A percentile compares a stretch with the other conserved stretches of the same genome.
Evolutionary conservation across 2,329 filamentous ascomycete species (phyloP).

Genomic region (Raffaelea albimanens): DNA sequence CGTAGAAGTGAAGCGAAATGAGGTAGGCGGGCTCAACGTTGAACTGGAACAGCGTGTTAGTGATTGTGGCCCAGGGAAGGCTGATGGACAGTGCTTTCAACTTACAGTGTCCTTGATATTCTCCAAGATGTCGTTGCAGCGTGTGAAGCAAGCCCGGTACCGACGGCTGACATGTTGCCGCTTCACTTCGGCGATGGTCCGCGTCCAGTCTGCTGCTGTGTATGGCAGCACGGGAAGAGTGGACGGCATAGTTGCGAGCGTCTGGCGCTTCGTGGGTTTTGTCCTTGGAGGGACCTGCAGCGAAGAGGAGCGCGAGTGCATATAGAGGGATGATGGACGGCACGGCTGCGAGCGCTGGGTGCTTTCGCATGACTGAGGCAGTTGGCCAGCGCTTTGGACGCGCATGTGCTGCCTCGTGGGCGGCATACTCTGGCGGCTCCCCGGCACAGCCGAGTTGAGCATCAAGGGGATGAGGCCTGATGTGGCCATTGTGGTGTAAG

Average conservation of each 20-base stretch:
- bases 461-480: slow-evolving; percentile 15
- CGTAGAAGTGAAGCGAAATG: slow-evolving; percentile 52
- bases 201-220: slow-evolving; percentile 41
- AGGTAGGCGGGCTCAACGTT: slow-evolving; percentile 42
- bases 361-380: neutral
- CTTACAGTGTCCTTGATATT: slow-evolving; percentile 35
- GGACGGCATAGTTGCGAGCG: slow-evolving; percentile 8
- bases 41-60: slow-evolving; percentile 2
- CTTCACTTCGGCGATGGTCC: slow-evolving; percentile 43
- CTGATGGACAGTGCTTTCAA: no score
- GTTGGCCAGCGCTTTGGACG: slow-evolving; percentile 4
- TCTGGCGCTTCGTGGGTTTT: slow-evolving; percentile 15
- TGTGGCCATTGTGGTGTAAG: slow-evolving; percentile 6
- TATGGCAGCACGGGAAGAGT: slow-evolving; percentile 25
- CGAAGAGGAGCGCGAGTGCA: neutral
- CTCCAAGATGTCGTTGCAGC: slow-evolving; percentile 44
- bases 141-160: slow-evolving; percentile 42
- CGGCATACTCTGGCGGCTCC: slow-evolving; percentile 10
- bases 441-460: slow-evolving; percentile 9
- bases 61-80: no score
- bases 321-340: neutral
- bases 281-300: slow-evolving; percentile 2
- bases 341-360: neutral
- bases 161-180: slow-evolving; percentile 38
- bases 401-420: slow-evolving; percentile 3